Conservation (phyloP, 2,329 filamentous ascomycete genomes). For the Penicillium sp. region DNA sequence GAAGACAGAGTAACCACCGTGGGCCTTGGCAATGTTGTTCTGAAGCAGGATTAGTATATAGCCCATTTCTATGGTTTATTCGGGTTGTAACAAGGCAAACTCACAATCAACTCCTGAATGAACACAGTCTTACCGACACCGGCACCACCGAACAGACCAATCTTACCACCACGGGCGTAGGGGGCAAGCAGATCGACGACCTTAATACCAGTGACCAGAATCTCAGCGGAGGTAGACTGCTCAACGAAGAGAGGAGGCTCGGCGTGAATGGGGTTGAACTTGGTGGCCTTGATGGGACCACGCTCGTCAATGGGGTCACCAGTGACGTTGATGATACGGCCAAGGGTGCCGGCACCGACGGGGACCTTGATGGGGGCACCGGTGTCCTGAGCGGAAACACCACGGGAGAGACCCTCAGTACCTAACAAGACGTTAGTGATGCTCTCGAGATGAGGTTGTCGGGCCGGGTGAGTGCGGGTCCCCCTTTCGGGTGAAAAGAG, state of each 20-base stretch:
- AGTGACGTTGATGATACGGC: slow-evolving; percentile 99
- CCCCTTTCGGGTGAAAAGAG: slow-evolving; percentile 15
- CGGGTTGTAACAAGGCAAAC: slow-evolving; percentile 25
- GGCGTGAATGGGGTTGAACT: slow-evolving; percentile 87
- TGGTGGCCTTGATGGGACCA: slow-evolving; percentile 92
- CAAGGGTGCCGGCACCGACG: slow-evolving; percentile 88
- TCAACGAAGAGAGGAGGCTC: slow-evolving; percentile 90
- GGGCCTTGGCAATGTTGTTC: slow-evolving; percentile 99
- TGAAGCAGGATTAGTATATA: slow-evolving; percentile 28
- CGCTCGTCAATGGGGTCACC: slow-evolving; percentile 99
- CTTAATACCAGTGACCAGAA: slow-evolving; percentile 99
- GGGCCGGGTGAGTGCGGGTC: slow-evolving; percentile 18
- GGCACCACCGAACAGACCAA: slow-evolving; percentile 99
- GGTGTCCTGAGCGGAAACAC: slow-evolving; percentile 80
- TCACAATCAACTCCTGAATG: slow-evolving; percentile 97
- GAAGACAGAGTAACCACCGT: slow-evolving; percentile 99
- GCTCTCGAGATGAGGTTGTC: slow-evolving; percentile 1
- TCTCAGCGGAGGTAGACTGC: slow-evolving; percentile 93
- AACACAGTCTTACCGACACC: slow-evolving; percentile 99
- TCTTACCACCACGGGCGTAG: slow-evolving; percentile 99
- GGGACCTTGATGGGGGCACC: slow-evolving; percentile 95
- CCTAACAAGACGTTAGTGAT: slow-evolving; percentile 52
- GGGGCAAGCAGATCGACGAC: slow-evolving; percentile 98
- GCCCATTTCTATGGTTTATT: background rate
- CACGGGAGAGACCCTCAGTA: slow-evolving; percentile 99